Conservation (phyloP, 192 early-diverging fungal species). For the Mortierella alpina region DNA sequence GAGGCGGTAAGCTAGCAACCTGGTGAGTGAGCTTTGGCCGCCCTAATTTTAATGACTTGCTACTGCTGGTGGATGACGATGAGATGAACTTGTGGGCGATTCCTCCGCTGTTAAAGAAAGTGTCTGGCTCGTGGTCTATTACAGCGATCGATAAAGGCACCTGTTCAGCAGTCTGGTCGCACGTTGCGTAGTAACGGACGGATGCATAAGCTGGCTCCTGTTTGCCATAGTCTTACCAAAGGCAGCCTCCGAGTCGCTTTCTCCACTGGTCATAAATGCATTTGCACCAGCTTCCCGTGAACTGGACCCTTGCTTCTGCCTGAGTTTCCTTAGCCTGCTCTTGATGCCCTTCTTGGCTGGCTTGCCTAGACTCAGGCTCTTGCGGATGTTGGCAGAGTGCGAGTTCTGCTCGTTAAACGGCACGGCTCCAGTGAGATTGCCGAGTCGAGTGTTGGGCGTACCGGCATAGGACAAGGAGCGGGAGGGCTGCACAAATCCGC, state of each 20-base stretch:
- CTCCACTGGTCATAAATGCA: conserved; percentile 40
- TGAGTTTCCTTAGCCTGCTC: conserved; percentile 28
- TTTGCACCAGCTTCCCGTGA: conserved; percentile 9
- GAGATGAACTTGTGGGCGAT: conserved; percentile 7
- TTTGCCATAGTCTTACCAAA: conserved; percentile 13
- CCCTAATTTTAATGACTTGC: neutral
- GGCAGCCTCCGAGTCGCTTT: conserved; percentile 49
- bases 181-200: neutral
- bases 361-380: conserved; percentile 27
- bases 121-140: conserved; percentile 29
- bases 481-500: conserved; percentile 3
- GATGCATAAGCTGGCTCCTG: neutral
- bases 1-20: conserved; percentile 24
- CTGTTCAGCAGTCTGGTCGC: neutral
- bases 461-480: conserved; percentile 20
- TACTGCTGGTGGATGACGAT: conserved; percentile 1
- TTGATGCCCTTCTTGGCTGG: conserved; percentile 40
- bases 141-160: neutral
- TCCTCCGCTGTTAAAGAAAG: conserved; percentile 28
- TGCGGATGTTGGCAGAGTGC: neutral
- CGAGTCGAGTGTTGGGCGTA: neutral
- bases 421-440: neutral
- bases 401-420: neutral
- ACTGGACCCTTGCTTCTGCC: conserved; percentile 18
- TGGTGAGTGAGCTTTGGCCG: neutral